Evolutionary conservation across 257 asterid genomes (phyloP), one percentile per base, ranked within the genome.

Genomic region (Anisodus tanguticus): DNA sequence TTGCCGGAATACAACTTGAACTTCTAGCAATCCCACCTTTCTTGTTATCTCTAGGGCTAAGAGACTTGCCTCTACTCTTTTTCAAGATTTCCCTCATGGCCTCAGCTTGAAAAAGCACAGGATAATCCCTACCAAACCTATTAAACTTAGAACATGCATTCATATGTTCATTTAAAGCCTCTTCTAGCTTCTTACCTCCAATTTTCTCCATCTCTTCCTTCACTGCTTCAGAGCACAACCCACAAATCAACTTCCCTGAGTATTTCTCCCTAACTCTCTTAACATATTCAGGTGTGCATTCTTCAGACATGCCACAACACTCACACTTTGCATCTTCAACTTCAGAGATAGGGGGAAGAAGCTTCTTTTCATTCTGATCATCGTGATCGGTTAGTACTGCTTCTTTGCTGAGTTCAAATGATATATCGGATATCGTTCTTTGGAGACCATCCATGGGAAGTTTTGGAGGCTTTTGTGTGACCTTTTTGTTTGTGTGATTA

Each of bases 251-350:
- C 60, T 80, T 90, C 2, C 99, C 99, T 1, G 87, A 87, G 41
- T 86, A 88, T 81, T 84, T 94, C 6, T 89, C 92, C 0, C 93
- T 90, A 55, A 94, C 87, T 26, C 85, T 87, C 60, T 84, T 86
- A 71, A 94, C 91, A 88, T 95, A 94, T 39, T 88, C 90, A 0
- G 90, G 92, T 0, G 99, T 95, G 90, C 92, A 94, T 86, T 95
- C 99, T 70, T 95, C 99, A 3, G 88, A 88, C 96, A 95, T 89
- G 60, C 99, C 98, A n/a, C 99, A 95, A 70, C 99, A 93, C 91
- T 95, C 99, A 84, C 99, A 95, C 88, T 94, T 93, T 0, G 98
- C 96, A 10, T 92, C 95, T 85, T 94, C 98, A 6, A 91, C 90
- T 88, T 95, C 99, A 0, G 94, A 89, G 55, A 94, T 89, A 1